phyloP scores from a whole-genome alignment of 805 yeast genomes.

The Teunomyces stri region DNA sequence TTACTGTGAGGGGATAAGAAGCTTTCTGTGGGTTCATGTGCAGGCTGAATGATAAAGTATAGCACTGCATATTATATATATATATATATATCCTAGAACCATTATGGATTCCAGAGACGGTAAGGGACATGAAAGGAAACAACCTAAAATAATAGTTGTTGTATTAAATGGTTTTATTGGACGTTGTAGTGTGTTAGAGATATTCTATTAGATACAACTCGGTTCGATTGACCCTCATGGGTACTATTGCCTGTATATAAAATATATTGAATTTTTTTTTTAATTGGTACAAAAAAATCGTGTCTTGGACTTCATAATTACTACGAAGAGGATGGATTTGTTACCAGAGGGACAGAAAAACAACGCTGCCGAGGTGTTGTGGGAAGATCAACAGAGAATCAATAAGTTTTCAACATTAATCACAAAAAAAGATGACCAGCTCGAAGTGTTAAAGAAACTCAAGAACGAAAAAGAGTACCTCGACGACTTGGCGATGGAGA shows the following conservation, averaged over 20 bases:
- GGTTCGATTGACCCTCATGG: too few species aligned
- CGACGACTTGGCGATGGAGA: slow-evolving; percentile 80
- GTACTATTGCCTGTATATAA: not conserved
- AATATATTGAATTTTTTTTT: not conserved
- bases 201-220: too few species aligned
- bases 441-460: slow-evolving; percentile 46
- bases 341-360: slow-evolving; percentile 57
- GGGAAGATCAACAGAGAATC: slow-evolving; percentile 88
- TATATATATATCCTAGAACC: too few species aligned
- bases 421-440: slow-evolving; percentile 60
- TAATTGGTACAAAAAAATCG: not conserved
- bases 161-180: too few species aligned
- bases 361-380: slow-evolving; percentile 56
- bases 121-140: too few species aligned
- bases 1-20: not conserved
- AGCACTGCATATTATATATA: too few species aligned
- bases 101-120: too few species aligned
- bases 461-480: slow-evolving; percentile 79
- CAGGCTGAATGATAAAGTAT: too few species aligned
- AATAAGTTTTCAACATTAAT: slow-evolving; percentile 85
- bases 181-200: too few species aligned
- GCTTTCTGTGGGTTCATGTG: too few species aligned
- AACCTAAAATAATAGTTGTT: too few species aligned
- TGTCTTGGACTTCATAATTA: not conserved
- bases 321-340: slow-evolving; percentile 33